Evolutionary conservation across 1,139 yeast species (phyloP), one percentile per base, ranked within the genome.

Genomic region (Debaryomycetaceae sp.): DNA sequence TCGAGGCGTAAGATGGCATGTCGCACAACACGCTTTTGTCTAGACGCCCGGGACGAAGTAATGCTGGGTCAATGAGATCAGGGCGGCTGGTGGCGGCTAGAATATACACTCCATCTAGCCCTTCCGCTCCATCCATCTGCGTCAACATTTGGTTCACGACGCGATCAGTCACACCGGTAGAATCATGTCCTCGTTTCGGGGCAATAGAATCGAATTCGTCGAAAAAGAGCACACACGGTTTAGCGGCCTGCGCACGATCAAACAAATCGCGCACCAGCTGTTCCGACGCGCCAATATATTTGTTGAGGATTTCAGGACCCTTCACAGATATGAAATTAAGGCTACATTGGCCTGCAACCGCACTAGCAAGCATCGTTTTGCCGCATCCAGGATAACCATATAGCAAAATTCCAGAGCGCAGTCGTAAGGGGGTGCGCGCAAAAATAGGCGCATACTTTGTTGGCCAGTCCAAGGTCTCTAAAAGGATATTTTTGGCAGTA

Each of bases 81-180:
- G 97, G 97, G 43, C 98, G 67, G 44, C 90, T 77, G 0, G 98
- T 92, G 1, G 98, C 98, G 0, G 97, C 98, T 20, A 90, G 62
- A 1, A 92, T 95, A 47, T 90, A 90, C 3, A 92, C 98, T 1
- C 97, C 97, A 45, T 87, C 96, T 22, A 87, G 61, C 0, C 97
- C 97, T 52, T 90, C 98, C 1, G 97, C 97, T 58, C 99, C 99
- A 55, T 90, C 99, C 95, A 90, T 86, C 51, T 92, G 97, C 0
- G 98, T 90, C 45, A 90, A 70, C 77, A 90, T 73, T 50, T 90
- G 98, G 53, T 92, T 92, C 24, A 90, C 98, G 25, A 90, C 96
- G 45, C 98, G 70, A 51, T 90, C 98, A 2, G 98, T 90, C 4
- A 90, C 98, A 36, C 97, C 98, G 0, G 98, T 87, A 3, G 95